phyloP scores from a whole-genome alignment of 768 basidiomycete species.

The Stropharia rugosoannulata region DNA sequence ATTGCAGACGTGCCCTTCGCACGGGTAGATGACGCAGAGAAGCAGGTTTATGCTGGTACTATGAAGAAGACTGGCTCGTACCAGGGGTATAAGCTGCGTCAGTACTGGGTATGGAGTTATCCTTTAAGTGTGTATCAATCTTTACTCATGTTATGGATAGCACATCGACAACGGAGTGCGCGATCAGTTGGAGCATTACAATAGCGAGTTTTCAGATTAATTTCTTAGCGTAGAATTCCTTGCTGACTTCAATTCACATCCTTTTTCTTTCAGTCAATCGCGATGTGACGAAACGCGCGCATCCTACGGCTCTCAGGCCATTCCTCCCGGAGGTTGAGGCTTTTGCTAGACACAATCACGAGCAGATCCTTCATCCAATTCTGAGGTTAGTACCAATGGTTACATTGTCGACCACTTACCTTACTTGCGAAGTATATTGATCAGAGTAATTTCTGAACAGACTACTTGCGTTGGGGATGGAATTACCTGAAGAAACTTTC shows the following conservation, averaged over 20 bases:
- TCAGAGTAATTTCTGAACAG: constrained; percentile 26
- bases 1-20: constrained; percentile 48
- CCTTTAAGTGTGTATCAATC: background rate
- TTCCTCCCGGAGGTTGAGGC: constrained; percentile 51
- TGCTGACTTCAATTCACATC: background rate
- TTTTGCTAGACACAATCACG: constrained; percentile 51
- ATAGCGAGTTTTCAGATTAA: constrained; percentile 37
- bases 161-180: constrained; percentile 60
- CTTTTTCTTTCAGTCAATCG: constrained; percentile 44
- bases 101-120: constrained; percentile 65
- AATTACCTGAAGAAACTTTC: constrained; percentile 52
- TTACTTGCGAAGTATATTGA: no score
- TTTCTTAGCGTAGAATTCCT: no score
- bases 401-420: background rate
- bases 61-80: constrained; percentile 46
- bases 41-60: constrained; percentile 33
- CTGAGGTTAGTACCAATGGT: constrained; percentile 30
- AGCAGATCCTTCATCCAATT: constrained; percentile 47
- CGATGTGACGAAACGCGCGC: constrained; percentile 42
- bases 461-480: constrained; percentile 49
- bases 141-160: constrained; percentile 27
- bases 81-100: constrained; percentile 54
- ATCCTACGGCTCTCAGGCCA: constrained; percentile 49
- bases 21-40: constrained; percentile 40
- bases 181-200: constrained; percentile 68